Conservation (phyloP, 495 filamentous ascomycete species). For the Poronia punctata region DNA sequence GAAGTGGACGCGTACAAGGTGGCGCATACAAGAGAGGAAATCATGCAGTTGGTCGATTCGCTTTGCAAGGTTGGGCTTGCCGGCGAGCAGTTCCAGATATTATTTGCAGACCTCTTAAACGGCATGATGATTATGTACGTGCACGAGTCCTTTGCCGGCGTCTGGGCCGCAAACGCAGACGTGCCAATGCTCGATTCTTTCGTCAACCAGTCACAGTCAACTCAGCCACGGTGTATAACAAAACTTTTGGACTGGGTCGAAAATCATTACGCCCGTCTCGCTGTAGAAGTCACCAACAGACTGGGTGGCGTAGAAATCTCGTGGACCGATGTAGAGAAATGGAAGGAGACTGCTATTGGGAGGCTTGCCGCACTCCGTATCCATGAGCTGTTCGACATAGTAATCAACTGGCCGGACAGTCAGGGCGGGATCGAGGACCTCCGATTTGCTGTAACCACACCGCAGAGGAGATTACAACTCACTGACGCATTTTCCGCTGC, state of each 20-base stretch:
- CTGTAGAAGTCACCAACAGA: slow-evolving; percentile 51
- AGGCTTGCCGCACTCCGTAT: slow-evolving; percentile 74
- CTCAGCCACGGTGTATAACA: slow-evolving; percentile 45
- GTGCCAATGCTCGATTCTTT: slow-evolving; percentile 8
- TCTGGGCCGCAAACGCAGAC: slow-evolving; percentile 40
- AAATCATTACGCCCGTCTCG: slow-evolving; percentile 59
- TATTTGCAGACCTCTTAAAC: slow-evolving; percentile 71
- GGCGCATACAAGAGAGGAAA: slow-evolving; percentile 38
- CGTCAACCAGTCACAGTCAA: neutral
- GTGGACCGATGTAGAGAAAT: slow-evolving; percentile 61
- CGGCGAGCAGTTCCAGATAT: slow-evolving; percentile 64
- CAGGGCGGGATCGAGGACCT: slow-evolving; percentile 78
- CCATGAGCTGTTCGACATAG: slow-evolving; percentile 79
- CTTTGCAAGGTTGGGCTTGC: slow-evolving; percentile 67
- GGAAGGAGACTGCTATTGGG: slow-evolving; percentile 72
- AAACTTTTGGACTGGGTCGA: slow-evolving; percentile 65
- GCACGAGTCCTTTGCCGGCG: slow-evolving; percentile 48
- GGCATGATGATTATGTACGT: slow-evolving; percentile 61
- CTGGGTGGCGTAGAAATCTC: slow-evolving; percentile 37
- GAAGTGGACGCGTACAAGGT: slow-evolving; percentile 8
- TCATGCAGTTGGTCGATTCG: slow-evolving; percentile 52
- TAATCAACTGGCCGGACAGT: slow-evolving; percentile 75
- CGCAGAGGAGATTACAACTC: slow-evolving; percentile 52
- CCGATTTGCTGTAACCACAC: slow-evolving; percentile 46
- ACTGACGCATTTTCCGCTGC: slow-evolving; percentile 64